Evolutionary conservation across 768 basidiomycete species (phyloP).

Genomic region (Fomitopsis pulvina): DNA sequence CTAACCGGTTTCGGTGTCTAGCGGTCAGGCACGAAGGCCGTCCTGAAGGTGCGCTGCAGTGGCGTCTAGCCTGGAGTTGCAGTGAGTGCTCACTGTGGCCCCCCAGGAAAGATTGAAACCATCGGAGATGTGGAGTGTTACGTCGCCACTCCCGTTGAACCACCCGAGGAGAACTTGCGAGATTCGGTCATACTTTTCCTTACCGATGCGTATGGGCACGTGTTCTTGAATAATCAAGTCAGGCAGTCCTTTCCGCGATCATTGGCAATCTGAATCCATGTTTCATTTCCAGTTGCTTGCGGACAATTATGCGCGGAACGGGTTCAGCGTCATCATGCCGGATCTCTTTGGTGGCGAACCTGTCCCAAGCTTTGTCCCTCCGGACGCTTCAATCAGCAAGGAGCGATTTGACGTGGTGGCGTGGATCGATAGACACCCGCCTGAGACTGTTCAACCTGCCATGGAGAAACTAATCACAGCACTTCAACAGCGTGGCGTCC

Average conservation of each 20-base stretch:
- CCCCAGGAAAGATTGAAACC: constrained; percentile 26
- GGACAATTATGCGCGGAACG: constrained; percentile 27
- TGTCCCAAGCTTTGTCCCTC: constrained; percentile 2
- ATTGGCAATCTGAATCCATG: background rate
- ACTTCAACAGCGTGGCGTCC: constrained; percentile 32
- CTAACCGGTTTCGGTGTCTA: too few species aligned
- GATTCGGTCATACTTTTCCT: constrained; percentile 36
- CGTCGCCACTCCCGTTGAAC: constrained; percentile 30
- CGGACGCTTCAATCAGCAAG: constrained; percentile 1
- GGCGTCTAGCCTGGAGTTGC: too few species aligned
- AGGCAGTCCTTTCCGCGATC: background rate
- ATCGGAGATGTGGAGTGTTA: constrained; percentile 34
- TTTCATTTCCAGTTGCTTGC: constrained; percentile 18
- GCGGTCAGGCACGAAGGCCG: constrained; percentile 30
- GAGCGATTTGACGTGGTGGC: constrained; percentile 19
- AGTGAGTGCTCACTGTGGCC: background rate
- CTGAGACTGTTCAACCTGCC: constrained; percentile 25
- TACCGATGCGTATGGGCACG: constrained; percentile 31
- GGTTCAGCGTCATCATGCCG: constrained; percentile 23
- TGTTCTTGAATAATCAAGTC: constrained; percentile 27
- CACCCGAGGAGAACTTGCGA: constrained; percentile 30
- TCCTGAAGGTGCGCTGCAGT: constrained; percentile 29
- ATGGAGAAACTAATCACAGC: constrained; percentile 31
- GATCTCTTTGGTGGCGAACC: constrained; percentile 24
- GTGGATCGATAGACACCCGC: constrained; percentile 31